phyloP scores from a whole-genome alignment of 208 protist species.

The Wallacemonas sp. region DNA sequence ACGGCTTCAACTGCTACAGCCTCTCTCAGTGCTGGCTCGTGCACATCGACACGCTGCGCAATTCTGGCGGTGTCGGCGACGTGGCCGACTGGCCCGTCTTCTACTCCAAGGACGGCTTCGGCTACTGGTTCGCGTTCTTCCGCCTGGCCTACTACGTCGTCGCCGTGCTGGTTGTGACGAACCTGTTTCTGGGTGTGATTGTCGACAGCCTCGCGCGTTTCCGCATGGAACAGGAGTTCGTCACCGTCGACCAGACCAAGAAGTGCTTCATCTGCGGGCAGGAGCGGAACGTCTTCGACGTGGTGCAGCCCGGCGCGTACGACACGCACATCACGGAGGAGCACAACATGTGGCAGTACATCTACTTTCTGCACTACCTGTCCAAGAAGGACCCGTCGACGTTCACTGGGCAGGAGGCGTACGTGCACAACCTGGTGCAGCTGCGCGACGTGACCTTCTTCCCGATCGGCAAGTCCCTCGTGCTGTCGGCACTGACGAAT shows the following conservation, averaged over 20 bases:
- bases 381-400: conserved; percentile 56
- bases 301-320: conserved; percentile 70
- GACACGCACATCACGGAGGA: conserved; percentile 82
- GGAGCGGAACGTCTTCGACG: conserved; percentile 80
- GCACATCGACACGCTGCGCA: conserved; percentile 73
- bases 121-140: conserved; percentile 91
- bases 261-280: conserved; percentile 95
- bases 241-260: conserved; percentile 74
- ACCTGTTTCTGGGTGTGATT: conserved; percentile 96
- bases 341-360: conserved; percentile 96
- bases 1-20: conserved; percentile 78
- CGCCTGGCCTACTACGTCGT: conserved; percentile 85
- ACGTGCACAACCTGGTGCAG: conserved; percentile 55
- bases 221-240: conserved; percentile 63
- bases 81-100: conserved; percentile 59
- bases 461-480: conserved; percentile 52
- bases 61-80: conserved; percentile 77
- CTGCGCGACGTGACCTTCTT: conserved; percentile 78
- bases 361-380: conserved; percentile 92
- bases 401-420: conserved; percentile 85
- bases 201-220: conserved; percentile 90
- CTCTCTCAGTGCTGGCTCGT: conserved; percentile 79
- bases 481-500: conserved; percentile 34
- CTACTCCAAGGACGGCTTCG: conserved; percentile 53
- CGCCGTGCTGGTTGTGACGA: conserved; percentile 76